phyloP scores from a whole-genome alignment of 2,329 filamentous ascomycete species.

The Hypoxylon rubiginosum region DNA sequence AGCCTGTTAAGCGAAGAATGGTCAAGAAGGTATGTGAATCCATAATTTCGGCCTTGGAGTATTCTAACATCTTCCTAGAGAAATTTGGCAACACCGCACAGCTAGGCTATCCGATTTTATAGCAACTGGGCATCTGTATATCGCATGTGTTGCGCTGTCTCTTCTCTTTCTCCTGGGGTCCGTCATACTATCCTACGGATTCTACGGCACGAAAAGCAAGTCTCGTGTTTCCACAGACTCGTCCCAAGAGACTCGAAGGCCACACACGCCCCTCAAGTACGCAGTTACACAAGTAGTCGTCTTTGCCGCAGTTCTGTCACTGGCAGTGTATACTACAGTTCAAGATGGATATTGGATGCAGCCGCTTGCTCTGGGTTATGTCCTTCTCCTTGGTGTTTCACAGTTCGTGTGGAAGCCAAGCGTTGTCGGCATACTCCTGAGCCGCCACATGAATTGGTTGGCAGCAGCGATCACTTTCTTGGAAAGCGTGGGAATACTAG shows the following conservation, averaged over 20 bases:
- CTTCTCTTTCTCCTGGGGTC: slow-evolving; percentile 36
- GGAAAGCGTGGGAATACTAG: slow-evolving; percentile 41
- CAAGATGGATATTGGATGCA: slow-evolving; percentile 42
- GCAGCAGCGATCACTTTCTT: slow-evolving; percentile 40
- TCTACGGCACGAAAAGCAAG: slow-evolving; percentile 13
- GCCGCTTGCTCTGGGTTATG: slow-evolving; percentile 45
- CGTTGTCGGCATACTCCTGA: slow-evolving; percentile 33
- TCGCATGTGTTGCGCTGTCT: slow-evolving; percentile 43
- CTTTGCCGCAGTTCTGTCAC: slow-evolving; percentile 19
- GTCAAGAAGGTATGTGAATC: slow-evolving; percentile 21
- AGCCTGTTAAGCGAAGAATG: slow-evolving; percentile 1
- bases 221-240: background rate
- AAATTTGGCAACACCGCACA: slow-evolving; percentile 46
- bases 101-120: slow-evolving; percentile 44
- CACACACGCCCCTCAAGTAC: slow-evolving; percentile 19
- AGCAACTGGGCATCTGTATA: slow-evolving; percentile 44
- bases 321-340: slow-evolving; percentile 23
- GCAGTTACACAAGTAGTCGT: slow-evolving; percentile 18
- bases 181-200: slow-evolving; percentile 8
- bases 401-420: slow-evolving; percentile 38
- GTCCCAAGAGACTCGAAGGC: background rate
- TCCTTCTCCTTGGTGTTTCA: slow-evolving; percentile 41
- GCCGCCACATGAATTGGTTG: slow-evolving; percentile 47
- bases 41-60: background rate
- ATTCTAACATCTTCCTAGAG: slow-evolving; percentile 8